A percentile compares a stretch with the other conserved stretches of the same genome.
Evolutionary conservation across 176 grass and related monocot species (phyloP).

Genomic region (Aegilops speltoides): DNA sequence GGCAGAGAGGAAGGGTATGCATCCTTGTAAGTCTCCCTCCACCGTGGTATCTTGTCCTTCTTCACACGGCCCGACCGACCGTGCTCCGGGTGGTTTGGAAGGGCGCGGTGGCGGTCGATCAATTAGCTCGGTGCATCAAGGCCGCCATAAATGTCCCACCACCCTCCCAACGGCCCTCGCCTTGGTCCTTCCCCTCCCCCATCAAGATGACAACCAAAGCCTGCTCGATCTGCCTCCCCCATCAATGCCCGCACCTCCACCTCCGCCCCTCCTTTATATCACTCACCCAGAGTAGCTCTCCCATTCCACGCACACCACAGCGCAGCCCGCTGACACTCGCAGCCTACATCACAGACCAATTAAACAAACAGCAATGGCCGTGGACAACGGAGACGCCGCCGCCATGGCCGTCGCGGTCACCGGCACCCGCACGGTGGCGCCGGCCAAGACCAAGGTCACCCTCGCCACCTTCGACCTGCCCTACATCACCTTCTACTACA

Average conservation of each 20-base stretch:
- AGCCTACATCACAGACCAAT: not conserved
- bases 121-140: constrained; percentile 18
- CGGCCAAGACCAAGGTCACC: constrained; percentile 43
- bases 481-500: constrained; percentile 99
- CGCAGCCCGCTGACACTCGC: not conserved
- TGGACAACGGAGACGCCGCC: constrained; percentile 30
- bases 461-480: constrained; percentile 91
- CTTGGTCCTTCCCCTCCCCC: not conserved
- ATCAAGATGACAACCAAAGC: constrained; percentile 11
- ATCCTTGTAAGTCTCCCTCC: too few species aligned
- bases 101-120: not conserved
- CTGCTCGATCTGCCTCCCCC: constrained; percentile 22
- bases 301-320: not conserved
- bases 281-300: not conserved
- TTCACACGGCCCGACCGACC: too few species aligned
- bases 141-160: constrained; percentile 2
- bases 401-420: constrained; percentile 37
- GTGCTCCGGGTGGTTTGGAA: too few species aligned
- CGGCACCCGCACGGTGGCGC: constrained; percentile 31
- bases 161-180: constrained; percentile 7
- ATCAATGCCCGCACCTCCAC: not conserved
- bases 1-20: too few species aligned
- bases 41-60: too few species aligned
- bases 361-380: constrained; percentile 35
- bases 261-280: not conserved